Conservation (phyloP, 345 rosid species). For the Lumnitzera littorea region DNA sequence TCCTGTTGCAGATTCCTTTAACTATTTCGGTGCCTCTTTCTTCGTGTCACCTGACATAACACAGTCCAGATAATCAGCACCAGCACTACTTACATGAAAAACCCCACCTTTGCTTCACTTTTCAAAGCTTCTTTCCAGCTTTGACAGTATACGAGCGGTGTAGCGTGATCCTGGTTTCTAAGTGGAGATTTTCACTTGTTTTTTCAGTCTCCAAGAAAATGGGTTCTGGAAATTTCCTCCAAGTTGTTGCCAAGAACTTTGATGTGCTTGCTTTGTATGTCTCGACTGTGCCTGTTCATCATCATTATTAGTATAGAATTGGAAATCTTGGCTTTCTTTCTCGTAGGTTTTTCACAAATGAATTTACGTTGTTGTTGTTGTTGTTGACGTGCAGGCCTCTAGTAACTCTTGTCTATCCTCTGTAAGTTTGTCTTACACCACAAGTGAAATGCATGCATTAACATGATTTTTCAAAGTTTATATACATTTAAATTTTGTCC, state of each 20-base stretch:
- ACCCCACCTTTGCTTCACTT: slow-evolving; percentile 7
- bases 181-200: not conserved
- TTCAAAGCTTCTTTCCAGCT: slow-evolving; percentile 3
- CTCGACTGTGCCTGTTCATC: not conserved
- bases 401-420: slow-evolving; percentile 67
- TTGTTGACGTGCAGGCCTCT: slow-evolving; percentile 47
- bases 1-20: not conserved
- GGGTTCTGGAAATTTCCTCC: slow-evolving; percentile 58
- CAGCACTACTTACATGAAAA: not conserved
- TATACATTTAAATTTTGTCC: not conserved
- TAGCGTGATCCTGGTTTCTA: not conserved
- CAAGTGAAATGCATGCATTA: not conserved
- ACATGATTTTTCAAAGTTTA: too few species aligned
- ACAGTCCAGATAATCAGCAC: too few species aligned
- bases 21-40: slow-evolving; percentile 50
- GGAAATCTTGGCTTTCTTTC: not conserved
- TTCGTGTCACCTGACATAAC: slow-evolving; percentile 20
- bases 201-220: not conserved
- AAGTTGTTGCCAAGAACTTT: slow-evolving; percentile 56
- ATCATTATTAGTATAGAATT: not conserved
- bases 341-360: not conserved
- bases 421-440: slow-evolving; percentile 35
- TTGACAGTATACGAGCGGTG: too few species aligned
- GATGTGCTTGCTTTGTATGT: slow-evolving; percentile 75
- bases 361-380: not conserved